Evolutionary conservation across 805 yeast genomes (phyloP).

Genomic region (Lachancea lanzarotensis): DNA sequence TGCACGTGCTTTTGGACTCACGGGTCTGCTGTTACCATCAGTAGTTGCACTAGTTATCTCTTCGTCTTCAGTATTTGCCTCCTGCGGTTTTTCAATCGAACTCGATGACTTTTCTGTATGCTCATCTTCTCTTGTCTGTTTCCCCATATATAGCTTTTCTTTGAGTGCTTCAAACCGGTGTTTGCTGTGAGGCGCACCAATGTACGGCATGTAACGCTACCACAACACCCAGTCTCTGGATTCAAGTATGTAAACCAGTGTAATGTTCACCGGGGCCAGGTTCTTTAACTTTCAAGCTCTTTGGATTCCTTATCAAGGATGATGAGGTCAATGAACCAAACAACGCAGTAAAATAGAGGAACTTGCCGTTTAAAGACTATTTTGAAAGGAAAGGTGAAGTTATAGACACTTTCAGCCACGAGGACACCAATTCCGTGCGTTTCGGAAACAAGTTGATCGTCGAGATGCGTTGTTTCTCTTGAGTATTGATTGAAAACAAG

Average conservation of each 20-base stretch:
- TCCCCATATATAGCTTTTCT: conserved; percentile 22
- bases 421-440: background rate
- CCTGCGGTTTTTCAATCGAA: background rate
- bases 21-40: background rate
- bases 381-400: too few species aligned
- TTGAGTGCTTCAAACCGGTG: conserved; percentile 22
- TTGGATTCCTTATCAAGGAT: background rate
- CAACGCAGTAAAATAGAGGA: background rate
- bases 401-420: background rate
- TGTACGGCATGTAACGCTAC: conserved; percentile 25
- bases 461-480: background rate
- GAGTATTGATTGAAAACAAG: background rate
- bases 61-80: background rate
- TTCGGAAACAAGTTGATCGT: background rate
- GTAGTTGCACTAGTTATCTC: background rate
- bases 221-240: background rate
- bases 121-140: background rate
- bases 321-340: background rate
- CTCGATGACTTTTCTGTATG: background rate
- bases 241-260: too few species aligned
- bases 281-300: background rate
- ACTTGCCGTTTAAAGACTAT: too few species aligned
- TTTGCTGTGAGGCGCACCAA: conserved; percentile 28
- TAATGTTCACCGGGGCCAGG: too few species aligned
- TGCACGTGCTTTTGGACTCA: background rate